Base-by-base conservation (phyloP, 192 early-diverging fungal genomes). In the Rhizophlyctis rosea region DNA sequence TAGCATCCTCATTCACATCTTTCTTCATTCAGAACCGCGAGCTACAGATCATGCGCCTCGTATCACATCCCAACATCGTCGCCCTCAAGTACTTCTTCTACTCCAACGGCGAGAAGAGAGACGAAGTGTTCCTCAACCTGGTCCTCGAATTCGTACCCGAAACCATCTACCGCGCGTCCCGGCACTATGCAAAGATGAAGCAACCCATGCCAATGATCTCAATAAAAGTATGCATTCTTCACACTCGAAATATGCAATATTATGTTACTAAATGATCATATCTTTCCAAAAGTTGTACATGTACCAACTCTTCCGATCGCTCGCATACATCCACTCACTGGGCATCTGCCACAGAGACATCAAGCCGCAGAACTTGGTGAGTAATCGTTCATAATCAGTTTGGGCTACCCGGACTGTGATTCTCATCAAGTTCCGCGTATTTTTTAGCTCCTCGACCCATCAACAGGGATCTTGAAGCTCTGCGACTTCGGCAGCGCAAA, bases 311-410 rank as follows among this genome's bases (percentile, higher is more conserved):
- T 93, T 96, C 86, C 81, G 96, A 64, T 92, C 95, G 68, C 79
- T 99, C 53, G 93, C 94, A 50, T 99, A 96, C 72, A 93, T 93
- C 71, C 96, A 99, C 74, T 86, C 91, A 39, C 78, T 95, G 50
- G 96, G 95, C 27, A 97, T 99, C 67, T 99, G 96, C 79, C 96
- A 99, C 68, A 88, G 96, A 62, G 96, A 99, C 74, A 98, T 99
- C 71, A 99, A 99, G 78, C 96, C 96, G 56, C 96, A 98, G 76
- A 99, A 99, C 73, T 75, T 99, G 74, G 80, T 81, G 74, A 29
- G 50, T 55, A 34, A n/a, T 24, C n/a, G 14, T 58, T 4, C 18
- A 32, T 13, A 36, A 21, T 16, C 27, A 47, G 35, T 2, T 61
- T 21, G 39, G 28, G 28, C 58, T 54, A 23, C 55, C 25, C 14